Evolutionary conservation across 345 rosid genomes (phyloP).

Genomic region (Sisymbrium altissimum): DNA sequence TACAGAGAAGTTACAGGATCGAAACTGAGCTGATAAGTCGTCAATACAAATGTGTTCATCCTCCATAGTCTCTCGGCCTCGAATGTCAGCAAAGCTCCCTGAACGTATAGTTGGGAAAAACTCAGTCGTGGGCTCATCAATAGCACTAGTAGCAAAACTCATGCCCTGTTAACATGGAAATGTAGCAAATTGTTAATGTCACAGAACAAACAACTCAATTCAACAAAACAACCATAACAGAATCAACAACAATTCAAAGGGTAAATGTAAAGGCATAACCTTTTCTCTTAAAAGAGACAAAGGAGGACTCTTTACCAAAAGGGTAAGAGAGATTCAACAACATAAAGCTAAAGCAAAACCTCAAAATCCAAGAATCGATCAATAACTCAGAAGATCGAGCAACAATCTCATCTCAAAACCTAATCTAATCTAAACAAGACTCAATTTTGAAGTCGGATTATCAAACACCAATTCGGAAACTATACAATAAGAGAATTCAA

Average conservation of each 20-base stretch:
- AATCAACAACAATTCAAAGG: neutral
- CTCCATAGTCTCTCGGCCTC: constrained; percentile 64
- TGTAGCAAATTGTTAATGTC: neutral
- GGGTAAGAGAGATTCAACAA: neutral
- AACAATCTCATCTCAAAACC: neutral
- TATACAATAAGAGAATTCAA: too few relatives aligned
- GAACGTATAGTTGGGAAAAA: constrained; percentile 61
- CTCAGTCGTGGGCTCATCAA: constrained; percentile 22
- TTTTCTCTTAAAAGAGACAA: too few relatives aligned
- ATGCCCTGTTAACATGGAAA: constrained; percentile 6
- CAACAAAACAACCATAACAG: neutral
- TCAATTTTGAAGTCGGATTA: neutral
- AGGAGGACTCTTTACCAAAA: neutral
- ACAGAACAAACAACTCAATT: neutral
- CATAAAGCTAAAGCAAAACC: neutral
- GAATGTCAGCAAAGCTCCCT: constrained; percentile 80
- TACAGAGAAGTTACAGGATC: constrained; percentile 34
- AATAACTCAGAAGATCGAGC: neutral
- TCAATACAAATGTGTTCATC: constrained; percentile 76
- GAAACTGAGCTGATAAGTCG: constrained; percentile 55
- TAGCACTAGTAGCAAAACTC: constrained; percentile 8
- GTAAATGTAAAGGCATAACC: too few relatives aligned
- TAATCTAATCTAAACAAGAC: constrained; percentile 2
- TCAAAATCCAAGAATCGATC: neutral
- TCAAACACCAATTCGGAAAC: too few relatives aligned